Evolutionary conservation across 1,139 yeast species (phyloP), one percentile per base, ranked within the genome.

Genomic region (Magnusiomyces sp.): DNA sequence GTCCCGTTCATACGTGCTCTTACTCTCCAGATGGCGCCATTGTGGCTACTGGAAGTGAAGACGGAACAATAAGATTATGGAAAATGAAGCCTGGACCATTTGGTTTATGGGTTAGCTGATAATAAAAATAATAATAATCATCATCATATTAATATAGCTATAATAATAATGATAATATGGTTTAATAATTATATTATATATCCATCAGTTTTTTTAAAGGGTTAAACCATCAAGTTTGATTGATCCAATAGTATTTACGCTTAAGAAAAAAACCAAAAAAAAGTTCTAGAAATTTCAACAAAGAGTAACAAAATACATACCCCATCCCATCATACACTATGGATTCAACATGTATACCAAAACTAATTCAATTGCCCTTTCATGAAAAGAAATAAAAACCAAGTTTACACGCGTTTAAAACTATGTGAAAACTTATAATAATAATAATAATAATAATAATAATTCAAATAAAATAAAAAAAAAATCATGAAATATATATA

Each of bases 1-100:
- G 71, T 1, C 71, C 71, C 0, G 69, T 68, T 10, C 71, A 67
- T 52, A 59, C 68, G 2, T 59, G 66, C 1, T 54, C 62, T 31
- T 67, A 59, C 49, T 65, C 70, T 9, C 71, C 71, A 2, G 70
- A 67, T 47, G 69, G 69, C 1, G 54, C 58, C 23, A 43, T 67
- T 16, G 60, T 75, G 55, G 88, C 84, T 0, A 77, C 87, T 0
- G 89, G 88, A 43, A 76, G 85, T 2, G 81, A 78, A 51, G 89
- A 83, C 59, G 88, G 88, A 10, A 67, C 82, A 2, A 81, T 82
- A 16, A 68, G 88, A 47, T 68, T 83, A 37, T 83, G 89, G 90
- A 67, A 67, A 49, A 57, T 59, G 20, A 55, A 51, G 3, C 47
- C 54, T 5, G 69, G 64, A 2, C 61, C 66, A 2, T 68, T 65